These are phyloP conservation scores for Morella rubra DNA, from an alignment of 306 rosid species.

Conservation along the genomic window DNA sequence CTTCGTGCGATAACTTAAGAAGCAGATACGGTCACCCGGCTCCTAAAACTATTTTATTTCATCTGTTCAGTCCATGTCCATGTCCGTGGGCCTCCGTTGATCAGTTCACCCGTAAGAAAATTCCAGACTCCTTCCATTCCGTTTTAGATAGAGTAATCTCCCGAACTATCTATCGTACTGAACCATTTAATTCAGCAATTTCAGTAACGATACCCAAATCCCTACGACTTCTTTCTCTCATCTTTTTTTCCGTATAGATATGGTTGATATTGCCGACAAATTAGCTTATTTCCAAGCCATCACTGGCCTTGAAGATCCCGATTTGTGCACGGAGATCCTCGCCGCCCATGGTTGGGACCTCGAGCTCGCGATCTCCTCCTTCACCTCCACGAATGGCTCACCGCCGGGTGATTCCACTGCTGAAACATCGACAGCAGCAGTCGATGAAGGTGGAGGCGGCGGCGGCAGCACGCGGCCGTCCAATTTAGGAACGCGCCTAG, in stretches of 20 bases:
- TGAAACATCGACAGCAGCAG: slow-evolving; percentile 14
- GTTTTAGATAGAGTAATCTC: too few species aligned
- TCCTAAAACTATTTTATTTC: too few species aligned
- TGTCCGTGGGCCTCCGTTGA: too few species aligned
- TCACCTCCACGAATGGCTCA: slow-evolving; percentile 39
- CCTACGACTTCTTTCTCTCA: not conserved
- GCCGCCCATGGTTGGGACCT: slow-evolving; percentile 95
- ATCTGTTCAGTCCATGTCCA: too few species aligned
- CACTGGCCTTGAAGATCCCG: slow-evolving; percentile 86
- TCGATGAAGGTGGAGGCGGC: not conserved
- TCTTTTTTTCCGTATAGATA: slow-evolving; percentile 21
- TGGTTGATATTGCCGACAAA: slow-evolving; percentile 78
- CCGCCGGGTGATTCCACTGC: slow-evolving; percentile 12
- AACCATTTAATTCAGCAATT: not conserved
- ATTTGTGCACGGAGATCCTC: slow-evolving; percentile 82
- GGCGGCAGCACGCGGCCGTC: slow-evolving; percentile 10
- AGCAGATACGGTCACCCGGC: too few species aligned
- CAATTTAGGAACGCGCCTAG: not conserved
- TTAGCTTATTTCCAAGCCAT: slow-evolving; percentile 83
- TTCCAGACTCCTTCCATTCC: not conserved
- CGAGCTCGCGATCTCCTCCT: slow-evolving; percentile 85
- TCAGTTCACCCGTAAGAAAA: too few species aligned
- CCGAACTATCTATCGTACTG: not conserved
- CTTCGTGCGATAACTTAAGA: too few species aligned
- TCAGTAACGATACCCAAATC: not conserved